Percentiles rank a stretch among this genome's conserved stretches.
Conservation (phyloP, 768 basidiomycete genomes). For the Boletellus sp. region DNA sequence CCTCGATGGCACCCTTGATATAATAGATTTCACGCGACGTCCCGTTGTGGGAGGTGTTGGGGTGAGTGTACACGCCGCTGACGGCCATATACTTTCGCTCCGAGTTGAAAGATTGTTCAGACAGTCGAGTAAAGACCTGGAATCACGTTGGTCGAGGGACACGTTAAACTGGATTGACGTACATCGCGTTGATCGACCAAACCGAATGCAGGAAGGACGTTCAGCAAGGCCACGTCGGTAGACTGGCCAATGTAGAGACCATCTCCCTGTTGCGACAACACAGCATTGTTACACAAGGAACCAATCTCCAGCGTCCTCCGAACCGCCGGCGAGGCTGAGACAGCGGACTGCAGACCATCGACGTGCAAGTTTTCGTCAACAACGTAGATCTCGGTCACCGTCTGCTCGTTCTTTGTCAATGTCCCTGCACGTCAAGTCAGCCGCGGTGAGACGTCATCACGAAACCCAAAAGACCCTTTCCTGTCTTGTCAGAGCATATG, state of each 20-base stretch:
- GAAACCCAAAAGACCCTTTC: constrained; percentile 34
- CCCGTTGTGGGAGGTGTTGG: constrained; percentile 27
- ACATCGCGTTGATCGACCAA: constrained; percentile 70
- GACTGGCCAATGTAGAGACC: constrained; percentile 81
- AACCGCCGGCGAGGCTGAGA: constrained; percentile 60
- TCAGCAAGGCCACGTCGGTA: constrained; percentile 89
- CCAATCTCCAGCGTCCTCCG: constrained; percentile 78
- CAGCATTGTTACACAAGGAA: constrained; percentile 87
- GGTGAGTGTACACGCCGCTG: constrained; percentile 57
- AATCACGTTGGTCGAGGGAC: constrained; percentile 3
- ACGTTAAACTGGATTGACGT: constrained; percentile 24
- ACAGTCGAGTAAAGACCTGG: constrained; percentile 65
- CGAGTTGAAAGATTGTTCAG: constrained; percentile 88
- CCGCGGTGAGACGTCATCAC: background rate
- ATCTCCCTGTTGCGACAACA: constrained; percentile 56
- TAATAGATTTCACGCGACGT: constrained; percentile 73
- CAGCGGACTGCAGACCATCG: constrained; percentile 43
- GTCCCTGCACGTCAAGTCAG: constrained; percentile 51
- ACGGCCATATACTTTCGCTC: constrained; percentile 94
- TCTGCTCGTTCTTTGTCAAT: constrained; percentile 94
- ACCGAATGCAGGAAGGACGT: constrained; percentile 66
- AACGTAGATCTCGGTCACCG: constrained; percentile 82
- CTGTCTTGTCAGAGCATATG: constrained; percentile 97
- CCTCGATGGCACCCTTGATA: constrained; percentile 90
- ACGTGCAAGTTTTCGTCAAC: constrained; percentile 78